phyloP scores from a whole-genome alignment of 768 basidiomycete genomes.

The Agaricus blazei region DNA sequence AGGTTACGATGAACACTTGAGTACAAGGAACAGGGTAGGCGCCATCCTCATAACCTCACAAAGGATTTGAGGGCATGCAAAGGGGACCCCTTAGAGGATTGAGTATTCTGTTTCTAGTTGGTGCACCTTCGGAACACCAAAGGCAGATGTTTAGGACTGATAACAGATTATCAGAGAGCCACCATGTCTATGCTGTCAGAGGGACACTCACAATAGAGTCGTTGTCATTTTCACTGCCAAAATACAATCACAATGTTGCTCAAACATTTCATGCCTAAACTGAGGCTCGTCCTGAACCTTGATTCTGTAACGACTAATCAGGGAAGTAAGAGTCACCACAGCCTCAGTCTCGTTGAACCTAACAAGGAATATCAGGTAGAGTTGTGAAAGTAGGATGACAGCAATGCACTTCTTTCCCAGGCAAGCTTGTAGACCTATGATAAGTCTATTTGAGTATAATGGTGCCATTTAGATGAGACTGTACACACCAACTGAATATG shows the following conservation, averaged over 20 bases:
- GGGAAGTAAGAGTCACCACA: constrained; percentile 43
- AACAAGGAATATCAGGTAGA: neutral
- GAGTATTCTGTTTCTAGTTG: neutral
- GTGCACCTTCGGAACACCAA: constrained; percentile 12
- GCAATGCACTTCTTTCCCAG: constrained; percentile 35
- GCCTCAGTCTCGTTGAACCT: constrained; percentile 50
- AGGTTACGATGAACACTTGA: too few relatives aligned
- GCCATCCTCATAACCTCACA: too few relatives aligned
- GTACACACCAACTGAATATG: constrained; percentile 13
- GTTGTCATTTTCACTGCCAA: constrained; percentile 29
- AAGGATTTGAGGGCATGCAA: too few relatives aligned
- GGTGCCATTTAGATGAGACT: neutral
- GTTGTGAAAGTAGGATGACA: too few relatives aligned
- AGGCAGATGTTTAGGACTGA: constrained; percentile 22
- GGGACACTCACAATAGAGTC: constrained; percentile 38
- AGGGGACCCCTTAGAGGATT: neutral
- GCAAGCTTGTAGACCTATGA: constrained; percentile 36
- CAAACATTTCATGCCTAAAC: constrained; percentile 41
- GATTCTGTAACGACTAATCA: constrained; percentile 42
- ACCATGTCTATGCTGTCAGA: neutral
- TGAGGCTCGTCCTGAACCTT: constrained; percentile 46
- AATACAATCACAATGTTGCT: constrained; percentile 37
- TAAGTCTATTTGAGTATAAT: neutral
- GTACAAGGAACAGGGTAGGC: too few relatives aligned
- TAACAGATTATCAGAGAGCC: neutral